Evolutionary conservation across 1,284 basidiomycete species (phyloP).

Genomic region (Ganoderma meredithae): DNA sequence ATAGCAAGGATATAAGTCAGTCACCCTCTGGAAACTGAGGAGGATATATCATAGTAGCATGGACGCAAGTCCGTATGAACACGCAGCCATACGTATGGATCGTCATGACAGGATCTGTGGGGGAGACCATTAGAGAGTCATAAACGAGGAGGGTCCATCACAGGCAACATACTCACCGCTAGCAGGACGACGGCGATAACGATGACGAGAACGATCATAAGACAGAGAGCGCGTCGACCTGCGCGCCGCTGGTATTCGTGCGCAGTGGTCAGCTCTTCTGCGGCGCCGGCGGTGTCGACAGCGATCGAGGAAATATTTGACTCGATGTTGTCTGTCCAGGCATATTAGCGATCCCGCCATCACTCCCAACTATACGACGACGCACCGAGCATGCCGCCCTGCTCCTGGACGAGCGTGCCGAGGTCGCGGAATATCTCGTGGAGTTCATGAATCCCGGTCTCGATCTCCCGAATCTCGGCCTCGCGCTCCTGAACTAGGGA

Average conservation of each 20-base stretch:
- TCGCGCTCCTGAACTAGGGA: slow-evolving; percentile 96
- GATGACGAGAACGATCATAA: slow-evolving; percentile 88
- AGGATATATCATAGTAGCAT: slow-evolving; percentile 20
- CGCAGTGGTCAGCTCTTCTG: slow-evolving; percentile 89
- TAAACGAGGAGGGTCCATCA: slow-evolving; percentile 39
- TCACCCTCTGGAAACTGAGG: background rate
- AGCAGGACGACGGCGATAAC: slow-evolving; percentile 92
- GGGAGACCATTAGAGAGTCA: slow-evolving; percentile 35
- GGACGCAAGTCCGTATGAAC: slow-evolving; percentile 14
- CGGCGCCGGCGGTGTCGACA: slow-evolving; percentile 85
- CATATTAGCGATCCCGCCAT: background rate
- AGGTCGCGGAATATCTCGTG: slow-evolving; percentile 98
- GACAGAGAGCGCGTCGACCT: slow-evolving; percentile 87
- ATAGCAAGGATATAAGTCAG: slow-evolving; percentile 17
- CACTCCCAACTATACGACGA: slow-evolving; percentile 20
- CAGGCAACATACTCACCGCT: slow-evolving; percentile 71
- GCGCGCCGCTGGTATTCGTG: slow-evolving; percentile 96
- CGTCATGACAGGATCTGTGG: slow-evolving; percentile 41
- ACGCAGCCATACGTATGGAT: background rate
- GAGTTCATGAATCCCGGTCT: slow-evolving; percentile 96
- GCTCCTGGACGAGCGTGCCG: slow-evolving; percentile 93
- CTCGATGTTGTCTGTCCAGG: slow-evolving; percentile 90
- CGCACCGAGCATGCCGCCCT: slow-evolving; percentile 94
- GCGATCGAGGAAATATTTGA: slow-evolving; percentile 91
- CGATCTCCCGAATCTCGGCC: slow-evolving; percentile 95